Evolutionary conservation across 2,329 filamentous ascomycete genomes (phyloP).

Genomic region (Hypocrella siamensis): DNA sequence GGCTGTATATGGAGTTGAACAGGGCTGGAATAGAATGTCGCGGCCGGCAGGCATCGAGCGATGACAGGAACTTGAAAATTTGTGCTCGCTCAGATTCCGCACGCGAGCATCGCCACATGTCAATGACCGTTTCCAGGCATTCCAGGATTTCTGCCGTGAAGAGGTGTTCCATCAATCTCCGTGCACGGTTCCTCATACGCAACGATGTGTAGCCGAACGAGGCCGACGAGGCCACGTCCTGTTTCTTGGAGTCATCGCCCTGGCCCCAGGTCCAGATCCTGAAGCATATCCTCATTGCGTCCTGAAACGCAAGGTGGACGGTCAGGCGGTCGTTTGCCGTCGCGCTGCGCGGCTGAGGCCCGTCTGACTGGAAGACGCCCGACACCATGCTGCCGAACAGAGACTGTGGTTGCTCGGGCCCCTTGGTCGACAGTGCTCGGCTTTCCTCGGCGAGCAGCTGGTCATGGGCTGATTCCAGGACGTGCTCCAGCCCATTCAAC

Average conservation of each 20-base stretch:
- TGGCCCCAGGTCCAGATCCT: slow-evolving; percentile 90
- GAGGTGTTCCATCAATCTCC: slow-evolving; percentile 79
- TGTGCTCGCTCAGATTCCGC: slow-evolving; percentile 36
- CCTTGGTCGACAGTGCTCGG: slow-evolving; percentile 51
- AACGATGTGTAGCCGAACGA: slow-evolving; percentile 86
- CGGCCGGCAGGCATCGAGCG: slow-evolving; percentile 78
- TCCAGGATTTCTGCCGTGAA: slow-evolving; percentile 87
- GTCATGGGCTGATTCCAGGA: slow-evolving; percentile 76
- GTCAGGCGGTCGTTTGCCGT: slow-evolving; percentile 91
- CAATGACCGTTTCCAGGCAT: slow-evolving; percentile 80
- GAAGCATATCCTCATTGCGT: slow-evolving; percentile 84
- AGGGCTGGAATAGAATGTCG: slow-evolving; percentile 86
- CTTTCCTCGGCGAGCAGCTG: slow-evolving; percentile 64
- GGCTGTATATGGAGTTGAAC: slow-evolving; percentile 91
- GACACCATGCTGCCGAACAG: slow-evolving; percentile 94
- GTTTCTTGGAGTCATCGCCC: slow-evolving; percentile 37
- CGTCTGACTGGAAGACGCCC: slow-evolving; percentile 71
- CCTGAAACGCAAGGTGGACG: slow-evolving; percentile 90
- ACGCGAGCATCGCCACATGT: slow-evolving; percentile 54
- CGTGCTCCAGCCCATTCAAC: slow-evolving; percentile 83
- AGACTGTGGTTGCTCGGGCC: slow-evolving; percentile 67
- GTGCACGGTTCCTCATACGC: slow-evolving; percentile 76
- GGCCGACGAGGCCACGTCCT: slow-evolving; percentile 54
- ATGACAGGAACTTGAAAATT: slow-evolving; percentile 76
- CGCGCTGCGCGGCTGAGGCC: slow-evolving; percentile 58